These are phyloP conservation scores for Lactifluus hygrophoroides DNA, from an alignment of 768 basidiomycete species.

Conservation along the genomic window DNA sequence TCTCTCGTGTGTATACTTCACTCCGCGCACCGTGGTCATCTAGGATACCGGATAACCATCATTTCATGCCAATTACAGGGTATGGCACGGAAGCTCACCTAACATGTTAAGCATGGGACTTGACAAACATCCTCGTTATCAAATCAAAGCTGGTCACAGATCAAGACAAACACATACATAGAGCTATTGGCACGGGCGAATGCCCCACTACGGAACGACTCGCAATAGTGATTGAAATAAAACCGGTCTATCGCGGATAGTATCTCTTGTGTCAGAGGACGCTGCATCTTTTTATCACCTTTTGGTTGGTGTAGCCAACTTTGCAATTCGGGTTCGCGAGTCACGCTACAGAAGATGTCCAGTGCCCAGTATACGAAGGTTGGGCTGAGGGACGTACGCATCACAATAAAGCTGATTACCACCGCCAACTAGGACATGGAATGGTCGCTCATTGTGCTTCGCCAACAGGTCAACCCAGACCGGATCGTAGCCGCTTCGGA, in stretches of 20 bases:
- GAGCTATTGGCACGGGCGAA: conserved; percentile 87
- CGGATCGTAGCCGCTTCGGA: conserved; percentile 75
- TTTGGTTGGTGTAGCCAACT: conserved; percentile 67
- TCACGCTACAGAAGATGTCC: conserved; percentile 40
- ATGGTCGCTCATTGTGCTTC: conserved; percentile 70
- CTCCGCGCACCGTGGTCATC: conserved; percentile 68
- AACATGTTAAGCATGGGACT: conserved; percentile 87
- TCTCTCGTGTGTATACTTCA: background rate
- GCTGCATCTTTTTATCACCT: conserved; percentile 47
- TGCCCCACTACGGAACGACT: conserved; percentile 75
- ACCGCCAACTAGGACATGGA: conserved; percentile 89
- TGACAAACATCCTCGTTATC: background rate
- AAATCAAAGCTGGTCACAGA: background rate
- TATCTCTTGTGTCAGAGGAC: conserved; percentile 64
- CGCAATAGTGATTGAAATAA: conserved; percentile 88
- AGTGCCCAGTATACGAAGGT: background rate
- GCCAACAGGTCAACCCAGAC: conserved; percentile 90
- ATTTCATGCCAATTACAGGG: background rate
- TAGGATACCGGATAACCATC: conserved; percentile 24
- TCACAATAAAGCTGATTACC: conserved; percentile 92
- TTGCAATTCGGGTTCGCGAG: conserved; percentile 81
- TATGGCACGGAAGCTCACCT: conserved; percentile 37
- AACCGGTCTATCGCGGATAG: conserved; percentile 72
- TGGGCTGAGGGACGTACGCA: conserved; percentile 36
- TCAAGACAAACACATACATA: conserved; percentile 57